These are phyloP conservation scores for Letharia lupina DNA, from an alignment of 495 filamentous ascomycete species.

Conservation along the genomic window DNA sequence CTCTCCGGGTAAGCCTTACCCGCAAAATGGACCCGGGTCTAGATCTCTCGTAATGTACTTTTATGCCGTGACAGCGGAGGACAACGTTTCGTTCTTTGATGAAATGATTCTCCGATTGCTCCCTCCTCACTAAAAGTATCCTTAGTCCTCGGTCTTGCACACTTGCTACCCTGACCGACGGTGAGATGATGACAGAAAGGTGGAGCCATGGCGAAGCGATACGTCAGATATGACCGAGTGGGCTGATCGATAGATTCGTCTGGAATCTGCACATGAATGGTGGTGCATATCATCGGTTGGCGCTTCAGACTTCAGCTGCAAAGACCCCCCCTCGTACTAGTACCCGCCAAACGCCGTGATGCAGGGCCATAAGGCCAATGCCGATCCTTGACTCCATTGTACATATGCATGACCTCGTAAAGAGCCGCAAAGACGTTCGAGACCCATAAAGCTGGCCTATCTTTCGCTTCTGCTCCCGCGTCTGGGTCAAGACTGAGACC, in stretches of 20 bases:
- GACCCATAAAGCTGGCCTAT: background rate
- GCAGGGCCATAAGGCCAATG: background rate
- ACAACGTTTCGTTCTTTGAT: background rate
- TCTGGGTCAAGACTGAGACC: background rate
- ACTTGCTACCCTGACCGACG: background rate
- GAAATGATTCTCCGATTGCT: background rate
- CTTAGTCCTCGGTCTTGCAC: background rate
- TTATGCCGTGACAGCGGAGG: background rate
- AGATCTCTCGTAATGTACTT: conserved; percentile 1
- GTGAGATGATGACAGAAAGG: background rate
- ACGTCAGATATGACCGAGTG: background rate
- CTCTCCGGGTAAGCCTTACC: conserved; percentile 16
- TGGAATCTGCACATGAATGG: background rate
- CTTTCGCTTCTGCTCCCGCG: conserved; percentile 5
- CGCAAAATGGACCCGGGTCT: conserved; percentile 13
- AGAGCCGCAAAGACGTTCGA: conserved; percentile 4
- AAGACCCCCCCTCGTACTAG: background rate
- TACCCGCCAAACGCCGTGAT: conserved; percentile 1
- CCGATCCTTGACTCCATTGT: background rate
- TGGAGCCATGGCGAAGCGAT: background rate
- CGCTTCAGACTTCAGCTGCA: background rate
- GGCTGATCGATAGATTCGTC: background rate
- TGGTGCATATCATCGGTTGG: background rate
- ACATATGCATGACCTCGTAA: conserved; percentile 2
- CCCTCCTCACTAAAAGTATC: too few species aligned